phyloP scores from a whole-genome alignment of 1,284 basidiomycete genomes.

The Sanghuangporus baumii region DNA sequence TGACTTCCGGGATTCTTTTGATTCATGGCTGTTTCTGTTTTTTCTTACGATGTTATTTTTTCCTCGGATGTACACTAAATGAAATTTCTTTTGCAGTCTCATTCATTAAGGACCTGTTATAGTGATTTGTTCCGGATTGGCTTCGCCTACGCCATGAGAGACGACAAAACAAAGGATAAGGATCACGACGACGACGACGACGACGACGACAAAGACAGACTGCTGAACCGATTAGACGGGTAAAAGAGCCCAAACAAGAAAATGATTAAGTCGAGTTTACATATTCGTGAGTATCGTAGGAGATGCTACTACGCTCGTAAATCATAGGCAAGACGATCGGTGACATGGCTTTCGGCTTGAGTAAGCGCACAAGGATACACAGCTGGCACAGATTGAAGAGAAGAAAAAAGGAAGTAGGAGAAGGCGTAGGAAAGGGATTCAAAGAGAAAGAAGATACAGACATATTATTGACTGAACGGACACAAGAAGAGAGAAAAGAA shows the following conservation, averaged over 20 bases:
- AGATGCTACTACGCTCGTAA: not conserved
- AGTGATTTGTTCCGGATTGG: not conserved
- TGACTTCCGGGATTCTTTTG: too few species aligned
- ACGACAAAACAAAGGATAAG: not conserved
- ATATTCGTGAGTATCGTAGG: slow-evolving; percentile 2
- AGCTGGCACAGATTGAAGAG: not conserved
- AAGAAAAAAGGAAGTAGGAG: not conserved
- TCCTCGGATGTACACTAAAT: not conserved
- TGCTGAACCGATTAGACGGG: not conserved
- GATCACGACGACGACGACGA: not conserved
- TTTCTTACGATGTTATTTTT: too few species aligned
- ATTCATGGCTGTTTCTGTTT: too few species aligned
- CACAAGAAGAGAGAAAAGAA: not conserved
- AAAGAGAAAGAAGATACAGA: not conserved
- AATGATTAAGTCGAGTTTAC: not conserved
- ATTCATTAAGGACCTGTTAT: not conserved
- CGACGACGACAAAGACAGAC: not conserved
- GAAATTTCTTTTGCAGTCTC: not conserved
- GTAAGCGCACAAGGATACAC: slow-evolving; percentile 1
- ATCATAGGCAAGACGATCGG: not conserved
- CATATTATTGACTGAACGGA: not conserved
- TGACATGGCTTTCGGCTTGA: not conserved
- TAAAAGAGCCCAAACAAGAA: not conserved
- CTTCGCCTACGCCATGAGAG: not conserved
- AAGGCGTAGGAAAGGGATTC: not conserved